A percentile compares a stretch with the other conserved stretches of the same genome.
These are phyloP conservation scores for Cercospora sp. DNA, from an alignment of 2,329 filamentous ascomycete species.

Conservation along the genomic window DNA sequence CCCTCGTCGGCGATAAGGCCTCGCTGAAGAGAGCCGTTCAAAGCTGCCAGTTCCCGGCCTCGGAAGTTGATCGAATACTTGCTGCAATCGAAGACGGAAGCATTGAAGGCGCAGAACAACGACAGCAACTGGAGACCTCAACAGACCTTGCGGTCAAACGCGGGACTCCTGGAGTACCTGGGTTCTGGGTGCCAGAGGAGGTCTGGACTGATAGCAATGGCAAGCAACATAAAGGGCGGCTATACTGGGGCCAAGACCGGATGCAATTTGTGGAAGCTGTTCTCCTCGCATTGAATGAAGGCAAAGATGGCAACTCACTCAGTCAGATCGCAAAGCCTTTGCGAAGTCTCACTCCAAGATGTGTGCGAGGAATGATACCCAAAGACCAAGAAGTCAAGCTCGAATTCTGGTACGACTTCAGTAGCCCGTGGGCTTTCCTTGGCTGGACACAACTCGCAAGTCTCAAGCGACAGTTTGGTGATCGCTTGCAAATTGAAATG, in stretches of 20 bases:
- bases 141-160: constrained; percentile 28
- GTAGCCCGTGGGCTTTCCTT: constrained; percentile 29
- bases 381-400: constrained; percentile 24
- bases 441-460: constrained; percentile 28
- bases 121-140: constrained; percentile 20
- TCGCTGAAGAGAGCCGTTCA: constrained; percentile 21
- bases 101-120: constrained; percentile 24
- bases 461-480: constrained; percentile 24
- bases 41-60: constrained; percentile 3
- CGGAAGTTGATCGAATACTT: constrained; percentile 6
- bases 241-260: constrained; percentile 33
- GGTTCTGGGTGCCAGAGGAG: constrained; percentile 27
- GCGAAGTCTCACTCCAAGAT: constrained; percentile 17
- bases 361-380: constrained; percentile 9
- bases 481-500: constrained; percentile 25
- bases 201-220: constrained; percentile 22
- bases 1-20: constrained; percentile 19
- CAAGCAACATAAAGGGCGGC: constrained; percentile 16
- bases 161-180: constrained; percentile 28
- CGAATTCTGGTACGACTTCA: constrained; percentile 32
- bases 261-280: constrained; percentile 31
- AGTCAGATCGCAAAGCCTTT: constrained; percentile 17
- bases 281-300: constrained; percentile 21
- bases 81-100: constrained; percentile 23
- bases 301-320: constrained; percentile 16